Evolutionary conservation across 305 asterid species (phyloP).

Genomic region (Fraxinus albicans): DNA sequence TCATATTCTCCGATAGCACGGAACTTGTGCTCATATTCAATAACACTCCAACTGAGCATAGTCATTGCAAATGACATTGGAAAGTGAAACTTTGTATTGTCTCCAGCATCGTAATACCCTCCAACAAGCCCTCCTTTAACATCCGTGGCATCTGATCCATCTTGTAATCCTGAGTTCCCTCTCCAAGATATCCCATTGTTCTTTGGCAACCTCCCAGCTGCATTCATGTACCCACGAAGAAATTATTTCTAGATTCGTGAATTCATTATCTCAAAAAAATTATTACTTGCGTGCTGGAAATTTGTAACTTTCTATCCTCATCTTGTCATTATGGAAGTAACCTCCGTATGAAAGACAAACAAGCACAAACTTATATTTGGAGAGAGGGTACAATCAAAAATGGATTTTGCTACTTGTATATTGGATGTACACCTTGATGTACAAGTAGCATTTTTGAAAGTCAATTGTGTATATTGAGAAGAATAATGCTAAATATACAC

Average conservation of each 20-base stretch:
- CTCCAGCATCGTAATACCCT: slow-evolving; percentile 92
- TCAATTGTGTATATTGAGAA: no score
- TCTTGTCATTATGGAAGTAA: neutral
- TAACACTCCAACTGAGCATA: slow-evolving; percentile 87
- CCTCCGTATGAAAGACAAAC: neutral
- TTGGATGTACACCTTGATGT: no score
- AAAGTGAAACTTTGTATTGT: slow-evolving; percentile 67
- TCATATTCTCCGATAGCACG: slow-evolving; percentile 66
- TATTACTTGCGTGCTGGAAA: neutral
- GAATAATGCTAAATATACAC: no score
- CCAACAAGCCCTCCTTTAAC: slow-evolving; percentile 76
- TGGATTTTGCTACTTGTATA: no score
- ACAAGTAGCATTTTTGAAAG: no score
- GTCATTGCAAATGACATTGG: slow-evolving; percentile 95
- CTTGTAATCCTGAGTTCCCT: slow-evolving; percentile 70
- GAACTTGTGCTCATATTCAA: slow-evolving; percentile 78
- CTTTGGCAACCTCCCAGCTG: slow-evolving; percentile 81
- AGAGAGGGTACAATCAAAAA: neutral
- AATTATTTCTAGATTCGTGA: neutral
- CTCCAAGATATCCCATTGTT: slow-evolving; percentile 70
- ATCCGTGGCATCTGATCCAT: slow-evolving; percentile 59
- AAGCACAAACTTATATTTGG: neutral
- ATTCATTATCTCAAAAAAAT: neutral
- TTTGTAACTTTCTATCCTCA: neutral
- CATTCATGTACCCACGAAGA: neutral